A percentile compares a stretch with the other conserved stretches of the same genome.
These are phyloP conservation scores for Trichosporon sp. DNA, from an alignment of 1,284 basidiomycete genomes.

Conservation along the genomic window DNA sequence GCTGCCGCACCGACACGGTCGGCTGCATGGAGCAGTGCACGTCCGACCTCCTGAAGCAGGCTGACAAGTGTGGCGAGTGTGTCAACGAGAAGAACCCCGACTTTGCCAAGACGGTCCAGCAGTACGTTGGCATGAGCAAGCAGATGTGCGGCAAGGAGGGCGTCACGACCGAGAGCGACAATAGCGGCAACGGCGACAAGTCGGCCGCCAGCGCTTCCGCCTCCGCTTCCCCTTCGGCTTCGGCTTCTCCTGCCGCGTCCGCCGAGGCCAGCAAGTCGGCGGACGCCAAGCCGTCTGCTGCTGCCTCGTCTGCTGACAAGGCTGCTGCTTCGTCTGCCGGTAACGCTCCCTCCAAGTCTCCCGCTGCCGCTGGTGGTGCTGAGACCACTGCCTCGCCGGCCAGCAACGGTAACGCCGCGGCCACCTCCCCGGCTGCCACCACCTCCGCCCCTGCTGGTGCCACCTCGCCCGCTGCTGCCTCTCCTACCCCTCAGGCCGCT, in stretches of 20 bases:
- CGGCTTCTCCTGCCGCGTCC: background rate
- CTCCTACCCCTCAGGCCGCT: too few relatives aligned
- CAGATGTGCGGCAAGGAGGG: slow-evolving; percentile 14
- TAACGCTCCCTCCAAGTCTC: background rate
- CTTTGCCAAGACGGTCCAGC: background rate
- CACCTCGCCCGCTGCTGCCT: background rate
- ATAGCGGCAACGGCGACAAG: background rate
- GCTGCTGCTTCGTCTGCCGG: background rate
- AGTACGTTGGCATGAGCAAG: slow-evolving; percentile 10
- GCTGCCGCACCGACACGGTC: slow-evolving; percentile 16
- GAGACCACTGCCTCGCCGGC: too few relatives aligned
- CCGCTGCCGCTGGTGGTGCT: too few relatives aligned
- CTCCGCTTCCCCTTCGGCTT: background rate
- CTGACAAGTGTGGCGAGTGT: slow-evolving; percentile 12
- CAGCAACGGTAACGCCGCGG: too few relatives aligned
- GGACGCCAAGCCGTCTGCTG: background rate
- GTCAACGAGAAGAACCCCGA: slow-evolving; percentile 14
- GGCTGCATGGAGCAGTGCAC: slow-evolving; percentile 18
- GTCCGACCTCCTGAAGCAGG: slow-evolving; percentile 11
- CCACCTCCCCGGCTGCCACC: background rate
- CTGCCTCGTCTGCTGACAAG: background rate
- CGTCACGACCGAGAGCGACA: background rate
- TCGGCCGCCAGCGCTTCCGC: background rate
- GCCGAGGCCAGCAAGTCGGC: background rate
- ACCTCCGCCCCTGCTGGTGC: background rate